Evolutionary conservation across 148 eudicot genomes (phyloP).

Genomic region (Dysphania ambrosioides): DNA sequence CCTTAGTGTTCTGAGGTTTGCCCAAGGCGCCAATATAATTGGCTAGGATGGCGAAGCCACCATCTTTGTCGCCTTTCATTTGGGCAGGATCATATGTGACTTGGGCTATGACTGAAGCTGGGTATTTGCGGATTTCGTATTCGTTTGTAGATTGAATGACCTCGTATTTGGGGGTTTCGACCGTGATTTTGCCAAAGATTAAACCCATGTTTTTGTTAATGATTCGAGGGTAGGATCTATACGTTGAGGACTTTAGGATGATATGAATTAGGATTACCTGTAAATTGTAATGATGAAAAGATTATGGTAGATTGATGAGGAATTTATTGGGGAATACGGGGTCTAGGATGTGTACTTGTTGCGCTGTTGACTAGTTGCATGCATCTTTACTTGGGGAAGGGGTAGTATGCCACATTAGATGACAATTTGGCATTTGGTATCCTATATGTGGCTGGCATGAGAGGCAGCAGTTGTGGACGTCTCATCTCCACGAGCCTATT

Average conservation of each 20-base stretch:
- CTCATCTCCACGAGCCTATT: conserved; percentile 9
- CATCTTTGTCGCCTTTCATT: conserved; percentile 62
- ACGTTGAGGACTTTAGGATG: too few species aligned
- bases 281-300: background rate
- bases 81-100: conserved; percentile 58
- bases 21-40: conserved; percentile 76
- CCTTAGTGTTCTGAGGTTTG: conserved; percentile 50
- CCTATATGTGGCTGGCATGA: background rate
- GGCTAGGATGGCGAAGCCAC: conserved; percentile 62
- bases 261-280: background rate
- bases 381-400: conserved; percentile 6
- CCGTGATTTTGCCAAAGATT: conserved; percentile 55
- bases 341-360: background rate
- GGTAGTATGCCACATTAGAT: background rate
- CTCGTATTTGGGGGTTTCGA: conserved; percentile 61
- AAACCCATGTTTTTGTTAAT: conserved; percentile 43
- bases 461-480: conserved; percentile 12
- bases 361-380: too few species aligned
- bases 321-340: background rate
- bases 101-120: conserved; percentile 51
- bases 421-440: background rate
- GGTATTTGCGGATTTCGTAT: conserved; percentile 71
- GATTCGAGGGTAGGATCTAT: too few species aligned
- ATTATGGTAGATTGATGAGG: background rate
- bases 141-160: conserved; percentile 37